phyloP scores from a whole-genome alignment of 73 alveolate genomes.

The Blepharisma stoltei region DNA sequence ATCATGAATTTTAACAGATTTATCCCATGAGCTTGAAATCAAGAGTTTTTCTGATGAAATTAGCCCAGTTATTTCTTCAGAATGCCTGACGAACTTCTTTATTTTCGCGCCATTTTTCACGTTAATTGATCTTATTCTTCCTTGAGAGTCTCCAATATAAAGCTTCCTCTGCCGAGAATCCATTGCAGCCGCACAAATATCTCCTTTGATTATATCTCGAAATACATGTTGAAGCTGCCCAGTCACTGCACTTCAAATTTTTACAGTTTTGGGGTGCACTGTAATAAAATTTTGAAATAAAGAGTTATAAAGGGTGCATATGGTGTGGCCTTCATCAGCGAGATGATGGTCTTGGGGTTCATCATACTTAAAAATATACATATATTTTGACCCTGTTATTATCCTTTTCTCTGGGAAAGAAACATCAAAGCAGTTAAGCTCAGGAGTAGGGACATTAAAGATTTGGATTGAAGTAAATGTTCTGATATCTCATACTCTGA shows the following conservation, averaged over 20 bases:
- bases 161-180: slow-evolving; percentile 92
- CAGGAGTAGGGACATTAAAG: slow-evolving; percentile 90
- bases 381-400: slow-evolving; percentile 91
- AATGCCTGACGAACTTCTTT: slow-evolving; percentile 89
- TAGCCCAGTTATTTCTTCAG: slow-evolving; percentile 74
- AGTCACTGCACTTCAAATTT: slow-evolving; percentile 94
- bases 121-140: slow-evolving; percentile 89
- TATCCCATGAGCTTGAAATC: slow-evolving; percentile 78
- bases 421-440: slow-evolving; percentile 86
- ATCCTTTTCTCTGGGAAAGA: slow-evolving; percentile 91
- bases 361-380: slow-evolving; percentile 94
- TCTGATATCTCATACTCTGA: slow-evolving; percentile 97
- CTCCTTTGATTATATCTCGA: slow-evolving; percentile 91
- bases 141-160: slow-evolving; percentile 94
- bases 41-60: slow-evolving; percentile 49
- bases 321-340: slow-evolving; percentile 92
- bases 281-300: slow-evolving; percentile 91
- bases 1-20: slow-evolving; percentile 87
- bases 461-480: slow-evolving; percentile 89
- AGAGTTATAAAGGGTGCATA: slow-evolving; percentile 89
- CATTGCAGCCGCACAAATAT: slow-evolving; percentile 87
- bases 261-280: slow-evolving; percentile 95
- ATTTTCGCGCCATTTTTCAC: slow-evolving; percentile 97
- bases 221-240: slow-evolving; percentile 92
- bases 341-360: slow-evolving; percentile 97